Conservation (phyloP, 495 filamentous ascomycete species). For the Hypomontagnella submonticulosa region DNA sequence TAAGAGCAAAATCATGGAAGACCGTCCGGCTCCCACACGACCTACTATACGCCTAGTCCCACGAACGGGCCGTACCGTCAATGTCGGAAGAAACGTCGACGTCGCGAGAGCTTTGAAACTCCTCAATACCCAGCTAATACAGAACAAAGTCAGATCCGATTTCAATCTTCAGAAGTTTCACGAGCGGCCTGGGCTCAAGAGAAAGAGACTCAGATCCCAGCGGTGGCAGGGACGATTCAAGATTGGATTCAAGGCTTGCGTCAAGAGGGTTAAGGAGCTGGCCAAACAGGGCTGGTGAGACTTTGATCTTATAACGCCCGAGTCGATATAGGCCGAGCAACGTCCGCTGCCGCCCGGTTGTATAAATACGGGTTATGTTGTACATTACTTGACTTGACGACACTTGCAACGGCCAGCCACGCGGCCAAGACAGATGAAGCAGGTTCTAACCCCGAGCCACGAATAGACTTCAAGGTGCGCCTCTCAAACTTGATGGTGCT, state of each 20-base stretch:
- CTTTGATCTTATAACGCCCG: constrained; percentile 22
- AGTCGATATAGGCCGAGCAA: constrained; percentile 5
- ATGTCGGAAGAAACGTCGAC: constrained; percentile 61
- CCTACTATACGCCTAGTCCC: constrained; percentile 59
- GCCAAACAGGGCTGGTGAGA: constrained; percentile 76
- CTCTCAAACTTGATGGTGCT: too few relatives aligned
- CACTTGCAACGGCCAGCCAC: background rate
- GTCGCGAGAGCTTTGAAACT: constrained; percentile 63
- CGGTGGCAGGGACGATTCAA: constrained; percentile 75
- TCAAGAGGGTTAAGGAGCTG: constrained; percentile 71
- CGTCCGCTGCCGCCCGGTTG: constrained; percentile 8
- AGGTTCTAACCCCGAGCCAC: too few relatives aligned
- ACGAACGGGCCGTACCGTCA: constrained; percentile 67
- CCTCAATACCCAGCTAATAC: constrained; percentile 55
- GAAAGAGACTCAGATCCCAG: constrained; percentile 74
- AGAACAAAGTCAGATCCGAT: constrained; percentile 66
- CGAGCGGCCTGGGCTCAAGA: constrained; percentile 77
- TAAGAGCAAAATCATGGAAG: constrained; percentile 18
- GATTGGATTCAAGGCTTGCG: constrained; percentile 68
- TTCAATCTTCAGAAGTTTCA: constrained; percentile 68
- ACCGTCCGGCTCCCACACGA: constrained; percentile 23
- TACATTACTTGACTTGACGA: constrained; percentile 13
- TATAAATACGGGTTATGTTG: constrained; percentile 27
- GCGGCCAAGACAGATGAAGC: background rate
- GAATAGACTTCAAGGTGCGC: too few relatives aligned